Conservation (phyloP, 2,329 filamentous ascomycete species). For the Apiospora malaysiana region DNA sequence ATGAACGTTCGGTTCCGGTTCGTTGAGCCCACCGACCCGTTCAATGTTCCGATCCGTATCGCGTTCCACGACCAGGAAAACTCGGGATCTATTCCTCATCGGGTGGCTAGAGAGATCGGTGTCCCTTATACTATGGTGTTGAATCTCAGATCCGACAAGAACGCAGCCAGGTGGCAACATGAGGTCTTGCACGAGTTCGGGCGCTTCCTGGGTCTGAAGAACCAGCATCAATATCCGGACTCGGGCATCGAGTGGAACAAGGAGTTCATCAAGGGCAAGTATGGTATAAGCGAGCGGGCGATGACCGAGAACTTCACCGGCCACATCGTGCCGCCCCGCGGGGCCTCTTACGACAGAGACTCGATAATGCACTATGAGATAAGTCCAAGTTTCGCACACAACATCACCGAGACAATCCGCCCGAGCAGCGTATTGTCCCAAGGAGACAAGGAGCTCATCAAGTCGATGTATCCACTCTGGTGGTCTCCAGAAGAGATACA, state of each 20-base stretch:
- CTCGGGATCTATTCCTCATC: neutral
- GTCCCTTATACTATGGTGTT: neutral
- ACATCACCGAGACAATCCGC: neutral
- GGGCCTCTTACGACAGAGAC: neutral
- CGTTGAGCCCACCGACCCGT: neutral
- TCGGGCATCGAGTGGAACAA: neutral
- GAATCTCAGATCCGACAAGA: neutral
- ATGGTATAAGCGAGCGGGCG: no score
- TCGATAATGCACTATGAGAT: neutral
- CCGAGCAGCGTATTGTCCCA: neutral
- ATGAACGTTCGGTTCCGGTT: neutral
- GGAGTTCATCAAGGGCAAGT: no score
- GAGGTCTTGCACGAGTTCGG: neutral
- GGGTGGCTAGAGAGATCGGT: no score
- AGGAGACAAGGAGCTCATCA: neutral
- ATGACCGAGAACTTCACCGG: neutral
- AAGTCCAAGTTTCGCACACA: fast-evolving
- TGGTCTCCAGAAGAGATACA: no score
- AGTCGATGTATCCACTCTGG: neutral
- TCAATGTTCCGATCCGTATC: neutral
- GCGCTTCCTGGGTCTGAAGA: neutral
- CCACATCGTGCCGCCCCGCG: no score
- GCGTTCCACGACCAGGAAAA: neutral
- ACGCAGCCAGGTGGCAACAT: neutral
- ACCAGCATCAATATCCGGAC: neutral